Base-by-base conservation (phyloP, 2,329 filamentous ascomycete species). In the Chaetomium sp. region DNA sequence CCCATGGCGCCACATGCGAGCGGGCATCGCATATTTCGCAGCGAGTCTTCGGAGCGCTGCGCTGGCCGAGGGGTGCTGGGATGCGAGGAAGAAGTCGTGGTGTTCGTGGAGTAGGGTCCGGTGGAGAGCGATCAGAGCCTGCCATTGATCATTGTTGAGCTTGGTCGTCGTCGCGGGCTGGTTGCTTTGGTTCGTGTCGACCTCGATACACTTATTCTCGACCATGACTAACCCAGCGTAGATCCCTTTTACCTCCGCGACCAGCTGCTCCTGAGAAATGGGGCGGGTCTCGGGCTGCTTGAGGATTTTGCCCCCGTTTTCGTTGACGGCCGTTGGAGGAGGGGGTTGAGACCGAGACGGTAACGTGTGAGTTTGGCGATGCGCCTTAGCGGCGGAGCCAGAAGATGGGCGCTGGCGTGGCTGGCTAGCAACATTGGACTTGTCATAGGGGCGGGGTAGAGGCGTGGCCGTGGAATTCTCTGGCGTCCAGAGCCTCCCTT, bases 1-100 rank as follows among this genome's bases (percentile, higher is more conserved):
- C 0, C 89, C 92, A 63, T 95, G 89, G 0, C 89, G 79, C 94
- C 94, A 97, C 88, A 97, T 94, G 0, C 92, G 77, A 0, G 89
- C 90, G 0, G 92, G 91, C 89, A 97, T 96, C 0, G 85, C 84
- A 63, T 96, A 96, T 59, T 94, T 94, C 0, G 80, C 79, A 0
- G 91, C 86, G 0, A 96, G 70, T 0, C 82, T 75, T 3, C 81
- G 78, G 0, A 97, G 68, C 0, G 85, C 82, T 0, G 78, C 77
- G 32, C 79, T 88, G 0, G 90, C 89, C 0, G 85, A 87, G 0
- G 90, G 91, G 65, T 97, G 91, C 62, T 96, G 91, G 0, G 84
- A 88, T 0, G 91, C 91, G 1, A 96, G 74, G 56, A 96, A 91
- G 64, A 92, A 92, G 59, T 92, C 89, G 56, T 91, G 87, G 55